Evolutionary conservation across 108 stramenopile genomes (phyloP).

Genomic region (Pseudonitzschia multiseries): DNA sequence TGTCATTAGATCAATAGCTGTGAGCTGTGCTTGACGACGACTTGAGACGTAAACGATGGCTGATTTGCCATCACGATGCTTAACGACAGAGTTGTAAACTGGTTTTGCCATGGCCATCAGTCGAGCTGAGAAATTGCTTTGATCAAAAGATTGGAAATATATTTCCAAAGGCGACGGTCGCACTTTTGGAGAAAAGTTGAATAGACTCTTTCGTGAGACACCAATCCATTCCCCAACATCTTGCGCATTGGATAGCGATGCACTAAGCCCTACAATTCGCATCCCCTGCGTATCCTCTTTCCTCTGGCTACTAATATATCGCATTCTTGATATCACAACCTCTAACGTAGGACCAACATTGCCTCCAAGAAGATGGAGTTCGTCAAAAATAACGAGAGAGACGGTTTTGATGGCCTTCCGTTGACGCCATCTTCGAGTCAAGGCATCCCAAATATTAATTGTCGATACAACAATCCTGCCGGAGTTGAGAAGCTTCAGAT

Average conservation of each 20-base stretch:
- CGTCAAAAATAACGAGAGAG: slow-evolving; percentile 92
- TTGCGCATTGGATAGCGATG: slow-evolving; percentile 94
- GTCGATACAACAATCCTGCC: slow-evolving; percentile 85
- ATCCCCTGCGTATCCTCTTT: slow-evolving; percentile 46
- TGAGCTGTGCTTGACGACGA: slow-evolving; percentile 94
- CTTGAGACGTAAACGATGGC: slow-evolving; percentile 94
- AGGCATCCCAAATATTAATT: slow-evolving; percentile 88
- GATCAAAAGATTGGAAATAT: slow-evolving; percentile 92
- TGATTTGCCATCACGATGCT: slow-evolving; percentile 73
- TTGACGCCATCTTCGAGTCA: slow-evolving; percentile 95
- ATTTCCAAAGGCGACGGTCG: slow-evolving; percentile 94
- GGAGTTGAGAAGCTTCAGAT: slow-evolving; percentile 74
- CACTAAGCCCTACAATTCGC: slow-evolving; percentile 92
- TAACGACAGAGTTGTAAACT: slow-evolving; percentile 81
- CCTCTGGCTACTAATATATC: slow-evolving; percentile 84
- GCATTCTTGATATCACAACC: slow-evolving; percentile 95
- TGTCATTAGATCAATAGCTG: slow-evolving; percentile 97
- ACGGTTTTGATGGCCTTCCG: slow-evolving; percentile 92
- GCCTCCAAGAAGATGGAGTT: slow-evolving; percentile 95
- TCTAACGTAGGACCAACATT: slow-evolving; percentile 90
- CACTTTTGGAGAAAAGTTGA: slow-evolving; percentile 95
- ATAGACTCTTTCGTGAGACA: slow-evolving; percentile 77
- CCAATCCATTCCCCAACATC: slow-evolving; percentile 99
- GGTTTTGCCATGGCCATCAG: slow-evolving; percentile 98
- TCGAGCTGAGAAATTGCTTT: slow-evolving; percentile 85